Conservation (phyloP, 1,284 basidiomycete species). For the Tylopilus sp. region DNA sequence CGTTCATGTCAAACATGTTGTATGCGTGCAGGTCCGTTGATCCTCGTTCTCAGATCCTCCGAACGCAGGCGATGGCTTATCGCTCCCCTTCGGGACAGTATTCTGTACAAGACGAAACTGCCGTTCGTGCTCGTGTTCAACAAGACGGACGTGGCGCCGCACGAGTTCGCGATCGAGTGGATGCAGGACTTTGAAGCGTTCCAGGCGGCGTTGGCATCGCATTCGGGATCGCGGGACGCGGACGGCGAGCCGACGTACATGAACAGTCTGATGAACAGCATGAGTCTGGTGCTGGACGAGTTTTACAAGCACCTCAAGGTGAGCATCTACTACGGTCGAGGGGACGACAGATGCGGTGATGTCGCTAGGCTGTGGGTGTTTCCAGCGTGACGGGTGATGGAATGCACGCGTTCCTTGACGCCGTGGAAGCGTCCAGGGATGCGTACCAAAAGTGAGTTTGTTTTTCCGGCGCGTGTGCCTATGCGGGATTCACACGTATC, state of each 20-base stretch:
- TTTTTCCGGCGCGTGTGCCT: neutral
- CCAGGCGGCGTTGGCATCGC: conserved; percentile 65
- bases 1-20: conserved; percentile 99
- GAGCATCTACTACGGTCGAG: conserved; percentile 2
- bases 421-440: conserved; percentile 79
- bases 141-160: conserved; percentile 89
- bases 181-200: conserved; percentile 96
- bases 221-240: conserved; percentile 62
- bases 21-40: conserved; percentile 91
- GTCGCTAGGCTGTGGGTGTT: conserved; percentile 81
- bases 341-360: conserved; percentile 1
- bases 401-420: conserved; percentile 85
- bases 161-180: conserved; percentile 94
- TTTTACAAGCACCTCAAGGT: conserved; percentile 97
- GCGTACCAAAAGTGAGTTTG: conserved; percentile 79
- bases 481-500: conserved; percentile 4
- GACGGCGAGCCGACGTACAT: conserved; percentile 95
- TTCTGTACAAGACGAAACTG: conserved; percentile 96
- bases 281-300: conserved; percentile 97
- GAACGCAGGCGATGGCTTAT: too few species aligned
- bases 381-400: conserved; percentile 94
- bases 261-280: conserved; percentile 98
- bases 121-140: conserved; percentile 99
- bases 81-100: conserved; percentile 46
- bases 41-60: neutral